Base-by-base conservation (phyloP, 257 asterid genomes). In the Solanum lignicaule region DNA sequence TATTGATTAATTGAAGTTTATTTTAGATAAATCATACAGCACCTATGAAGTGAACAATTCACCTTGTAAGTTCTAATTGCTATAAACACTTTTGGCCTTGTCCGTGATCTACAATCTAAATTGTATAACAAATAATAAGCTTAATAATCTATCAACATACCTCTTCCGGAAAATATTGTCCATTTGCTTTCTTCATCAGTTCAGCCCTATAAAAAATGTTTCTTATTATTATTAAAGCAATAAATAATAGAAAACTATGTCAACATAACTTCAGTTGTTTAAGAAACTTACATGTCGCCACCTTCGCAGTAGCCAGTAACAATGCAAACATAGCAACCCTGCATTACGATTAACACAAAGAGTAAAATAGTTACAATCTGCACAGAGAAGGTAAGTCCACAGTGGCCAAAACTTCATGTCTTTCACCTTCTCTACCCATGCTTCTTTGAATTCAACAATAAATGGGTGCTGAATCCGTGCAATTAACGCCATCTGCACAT, bases 291-390 rank as follows among this genome's bases (percentile, higher is more conserved):
- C 99, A 97, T 95, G 93, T 97, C 99, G 71, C 99, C 99, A 35
- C 99, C 99, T 91, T 97, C 99, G 84, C 99, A 97, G 90, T 96
- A 96, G 88, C 99, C 98, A 72, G 99, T 97, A 75, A 97, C 95
- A 84, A 97, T 97, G 94, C 99, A 97, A 87, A 97, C 99, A 91
- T 96, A 97, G 91, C 99, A 97, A 79, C 99, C 99, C 99, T 97
- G 92, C 87, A 88, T 89, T 82, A 87, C 21, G 84, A 88, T 90
- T 89, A 84, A 31, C 69, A n/a, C 46, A 35, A 43, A 33, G 66
- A 35, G 62, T 23, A 71, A 73, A 38, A 81, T 27, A 29, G n/a
- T 81, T 46, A 81, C 85, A 81, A 43, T 81, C 25, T 27, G 41
- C 9, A 81, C 20, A 81, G 41, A 81, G 68, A 81, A 81, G 29